Evolutionary conservation across 2,329 filamentous ascomycete species (phyloP).

Genomic region (Fusarium liriodendri): DNA sequence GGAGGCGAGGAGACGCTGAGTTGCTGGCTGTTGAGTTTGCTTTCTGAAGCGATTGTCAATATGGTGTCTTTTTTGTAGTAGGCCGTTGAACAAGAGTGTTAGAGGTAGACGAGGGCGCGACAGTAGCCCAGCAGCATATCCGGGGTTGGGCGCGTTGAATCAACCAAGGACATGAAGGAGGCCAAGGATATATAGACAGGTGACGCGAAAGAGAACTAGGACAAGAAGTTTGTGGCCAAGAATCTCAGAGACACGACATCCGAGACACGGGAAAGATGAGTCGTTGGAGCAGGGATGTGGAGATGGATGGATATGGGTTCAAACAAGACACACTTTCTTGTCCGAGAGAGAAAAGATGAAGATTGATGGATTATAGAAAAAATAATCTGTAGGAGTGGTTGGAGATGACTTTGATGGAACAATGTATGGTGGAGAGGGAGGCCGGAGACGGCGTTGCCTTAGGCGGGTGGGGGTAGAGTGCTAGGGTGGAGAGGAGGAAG

Average conservation of each 20-base stretch:
- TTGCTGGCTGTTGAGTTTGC: constrained; percentile 2
- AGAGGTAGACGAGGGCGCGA: constrained; percentile 33
- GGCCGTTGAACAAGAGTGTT: constrained; percentile 6
- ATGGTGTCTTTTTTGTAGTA: background rate
- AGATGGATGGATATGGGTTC: background rate
- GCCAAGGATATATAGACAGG: constrained; percentile 12
- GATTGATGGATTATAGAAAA: constrained; percentile 12
- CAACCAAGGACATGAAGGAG: constrained; percentile 36
- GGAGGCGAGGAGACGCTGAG: constrained; percentile 27
- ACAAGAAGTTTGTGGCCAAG: background rate
- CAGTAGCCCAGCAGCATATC: constrained; percentile 36
- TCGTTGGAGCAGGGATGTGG: background rate
- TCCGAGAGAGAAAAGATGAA: background rate
- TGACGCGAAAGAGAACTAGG: background rate
- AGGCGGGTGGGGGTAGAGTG: constrained; percentile 31
- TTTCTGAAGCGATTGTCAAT: constrained; percentile 10
- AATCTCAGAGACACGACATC: background rate
- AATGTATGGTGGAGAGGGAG: constrained; percentile 18
- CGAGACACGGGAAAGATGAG: background rate
- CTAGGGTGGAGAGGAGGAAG: constrained; percentile 32
- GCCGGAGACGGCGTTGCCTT: constrained; percentile 32
- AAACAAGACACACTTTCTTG: background rate
- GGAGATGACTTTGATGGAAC: constrained; percentile 2
- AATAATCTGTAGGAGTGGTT: background rate
- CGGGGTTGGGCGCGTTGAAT: constrained; percentile 23